Evolutionary conservation across 495 filamentous ascomycete species (phyloP).

Genomic region (Umbilicaria muhlenbergii): DNA sequence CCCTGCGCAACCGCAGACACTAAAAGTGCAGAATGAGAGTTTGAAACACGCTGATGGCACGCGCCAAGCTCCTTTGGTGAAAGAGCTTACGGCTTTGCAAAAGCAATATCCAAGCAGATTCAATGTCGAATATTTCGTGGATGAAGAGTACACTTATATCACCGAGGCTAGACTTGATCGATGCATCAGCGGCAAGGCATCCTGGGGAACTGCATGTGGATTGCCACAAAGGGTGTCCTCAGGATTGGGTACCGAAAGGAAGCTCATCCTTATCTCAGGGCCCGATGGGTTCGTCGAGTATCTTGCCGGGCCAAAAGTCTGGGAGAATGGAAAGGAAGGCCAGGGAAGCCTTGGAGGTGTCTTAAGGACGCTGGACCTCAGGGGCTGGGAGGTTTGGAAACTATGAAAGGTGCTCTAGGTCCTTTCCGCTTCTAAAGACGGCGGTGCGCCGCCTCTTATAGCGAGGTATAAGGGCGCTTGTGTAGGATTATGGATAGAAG

Average conservation of each 20-base stretch:
- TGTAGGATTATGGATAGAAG: too few species aligned
- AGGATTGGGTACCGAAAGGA: conserved; percentile 21
- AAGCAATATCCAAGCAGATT: conserved; percentile 36
- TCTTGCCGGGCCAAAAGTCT: conserved; percentile 64
- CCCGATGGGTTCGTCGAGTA: conserved; percentile 77
- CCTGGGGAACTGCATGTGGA: conserved; percentile 10
- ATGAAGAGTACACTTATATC: conserved; percentile 58
- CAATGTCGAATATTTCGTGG: conserved; percentile 56
- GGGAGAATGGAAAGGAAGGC: conserved; percentile 51
- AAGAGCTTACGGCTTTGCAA: conserved; percentile 44
- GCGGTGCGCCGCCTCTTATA: too few species aligned
- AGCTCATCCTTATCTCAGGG: conserved; percentile 65
- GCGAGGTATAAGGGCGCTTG: too few species aligned
- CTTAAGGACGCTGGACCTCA: conserved; percentile 33
- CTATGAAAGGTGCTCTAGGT: conserved; percentile 22
- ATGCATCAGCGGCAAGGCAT: not conserved
- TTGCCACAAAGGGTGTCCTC: not conserved
- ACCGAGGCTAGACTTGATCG: conserved; percentile 29
- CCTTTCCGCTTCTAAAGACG: too few species aligned
- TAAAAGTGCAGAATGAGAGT: not conserved
- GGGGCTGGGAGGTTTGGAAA: conserved; percentile 46
- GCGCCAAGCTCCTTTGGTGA: conserved; percentile 31
- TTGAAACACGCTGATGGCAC: not conserved
- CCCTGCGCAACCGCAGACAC: too few species aligned
- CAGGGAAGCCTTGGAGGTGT: conserved; percentile 50